Evolutionary conservation across 2,329 filamentous ascomycete species (phyloP).

Genomic region (Aspergillus uvarum): DNA sequence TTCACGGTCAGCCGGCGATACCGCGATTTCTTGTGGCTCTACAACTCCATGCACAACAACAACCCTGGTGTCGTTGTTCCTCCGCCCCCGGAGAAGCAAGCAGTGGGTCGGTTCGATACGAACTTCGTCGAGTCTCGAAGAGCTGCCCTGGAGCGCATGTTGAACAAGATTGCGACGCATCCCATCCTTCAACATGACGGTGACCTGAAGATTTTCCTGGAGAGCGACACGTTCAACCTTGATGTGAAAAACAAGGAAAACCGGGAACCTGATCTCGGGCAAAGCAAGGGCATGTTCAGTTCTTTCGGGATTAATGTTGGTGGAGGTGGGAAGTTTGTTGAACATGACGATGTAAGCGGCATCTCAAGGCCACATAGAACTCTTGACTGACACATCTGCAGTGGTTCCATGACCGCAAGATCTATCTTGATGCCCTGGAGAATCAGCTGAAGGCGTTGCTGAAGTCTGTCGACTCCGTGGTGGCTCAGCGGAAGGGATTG

Average conservation of each 20-base stretch:
- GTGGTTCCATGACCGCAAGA: constrained; percentile 97
- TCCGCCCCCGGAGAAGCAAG: constrained; percentile 95
- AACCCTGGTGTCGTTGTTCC: constrained; percentile 94
- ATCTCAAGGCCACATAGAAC: background rate
- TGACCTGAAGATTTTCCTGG: constrained; percentile 92
- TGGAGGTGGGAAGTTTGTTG: constrained; percentile 80
- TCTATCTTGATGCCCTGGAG: constrained; percentile 92
- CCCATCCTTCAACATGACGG: constrained; percentile 87
- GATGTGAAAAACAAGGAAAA: constrained; percentile 98
- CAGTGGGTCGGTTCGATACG: constrained; percentile 89
- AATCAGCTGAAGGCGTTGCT: constrained; percentile 85
- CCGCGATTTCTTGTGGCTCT: constrained; percentile 96
- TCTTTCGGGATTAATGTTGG: constrained; percentile 78
- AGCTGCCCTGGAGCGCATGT: constrained; percentile 91
- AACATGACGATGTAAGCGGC: constrained; percentile 82
- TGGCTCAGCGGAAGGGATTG: constrained; percentile 86
- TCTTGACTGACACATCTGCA: constrained; percentile 38
- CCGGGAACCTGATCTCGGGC: constrained; percentile 77
- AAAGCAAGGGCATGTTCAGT: constrained; percentile 92
- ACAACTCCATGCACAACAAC: constrained; percentile 89
- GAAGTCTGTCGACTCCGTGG: constrained; percentile 92
- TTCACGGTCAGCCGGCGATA: constrained; percentile 94
- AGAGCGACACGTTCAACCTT: constrained; percentile 92
- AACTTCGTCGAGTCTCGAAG: constrained; percentile 94
- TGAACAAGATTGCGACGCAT: constrained; percentile 91